These are phyloP conservation scores for Rubia tinctorum DNA, from an alignment of 305 asterid genomes.

Conservation along the genomic window DNA sequence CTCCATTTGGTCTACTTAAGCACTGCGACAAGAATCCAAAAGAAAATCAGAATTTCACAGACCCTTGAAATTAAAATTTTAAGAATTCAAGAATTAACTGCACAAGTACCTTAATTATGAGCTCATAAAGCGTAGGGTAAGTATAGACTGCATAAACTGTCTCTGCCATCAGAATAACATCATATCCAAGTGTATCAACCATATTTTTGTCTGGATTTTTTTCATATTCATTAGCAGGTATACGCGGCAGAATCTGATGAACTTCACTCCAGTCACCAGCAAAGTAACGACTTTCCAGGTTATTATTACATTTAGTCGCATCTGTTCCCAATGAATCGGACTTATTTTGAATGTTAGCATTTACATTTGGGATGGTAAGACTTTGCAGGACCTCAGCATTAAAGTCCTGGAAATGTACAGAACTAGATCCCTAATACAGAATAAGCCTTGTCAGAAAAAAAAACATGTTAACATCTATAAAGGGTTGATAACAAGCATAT, in stretches of 20 bases:
- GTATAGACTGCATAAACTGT: conserved; percentile 83
- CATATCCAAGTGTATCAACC: conserved; percentile 40
- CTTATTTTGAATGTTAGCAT: conserved; percentile 38
- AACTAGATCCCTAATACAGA: conserved; percentile 55
- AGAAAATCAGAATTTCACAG: background rate
- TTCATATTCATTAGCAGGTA: conserved; percentile 20
- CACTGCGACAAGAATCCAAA: conserved; percentile 1
- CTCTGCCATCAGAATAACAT: conserved; percentile 92
- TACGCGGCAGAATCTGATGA: conserved; percentile 46
- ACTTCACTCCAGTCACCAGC: conserved; percentile 95
- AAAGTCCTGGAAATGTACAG: conserved; percentile 93
- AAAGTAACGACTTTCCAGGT: conserved; percentile 64
- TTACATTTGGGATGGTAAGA: conserved; percentile 88
- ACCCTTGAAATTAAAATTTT: background rate
- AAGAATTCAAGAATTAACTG: conserved; percentile 2
- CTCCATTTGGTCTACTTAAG: conserved; percentile 14
- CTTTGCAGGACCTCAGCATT: conserved; percentile 78
- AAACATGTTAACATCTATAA: background rate
- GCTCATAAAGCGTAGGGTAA: conserved; percentile 58
- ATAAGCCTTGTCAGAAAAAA: background rate
- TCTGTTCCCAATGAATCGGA: background rate
- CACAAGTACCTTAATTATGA: conserved; percentile 59
- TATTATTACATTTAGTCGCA: conserved; percentile 14
- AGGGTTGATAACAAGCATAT: background rate
- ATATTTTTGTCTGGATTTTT: background rate